Evolutionary conservation across 208 protist genomes (phyloP), one percentile per base, ranked within the genome.

Genomic region (Leptomonas seymouri): DNA sequence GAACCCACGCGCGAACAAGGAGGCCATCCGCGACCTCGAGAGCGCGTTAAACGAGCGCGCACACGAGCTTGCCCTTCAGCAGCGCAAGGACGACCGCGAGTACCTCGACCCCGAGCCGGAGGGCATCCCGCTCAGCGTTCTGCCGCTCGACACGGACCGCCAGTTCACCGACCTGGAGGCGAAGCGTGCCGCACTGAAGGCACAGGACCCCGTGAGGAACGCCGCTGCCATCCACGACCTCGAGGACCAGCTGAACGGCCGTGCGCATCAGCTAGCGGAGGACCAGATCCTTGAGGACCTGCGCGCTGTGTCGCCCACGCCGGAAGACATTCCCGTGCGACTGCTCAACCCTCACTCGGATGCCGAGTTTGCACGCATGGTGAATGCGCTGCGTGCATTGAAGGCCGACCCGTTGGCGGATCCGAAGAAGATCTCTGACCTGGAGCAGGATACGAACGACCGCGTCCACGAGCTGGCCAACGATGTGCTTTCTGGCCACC

Each of bases 361-460:
- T 64, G 73, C 84, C 20, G 68, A 89, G 64, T 93, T 93, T 59
- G 58, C 62, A 27, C 68, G 59, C 20, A 81, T 91, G 81, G 84
- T 82, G 61, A 76, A 82, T 30, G 75, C 67, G 23, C 66, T 90
- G 71, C 86, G 87, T 36, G 45, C 30, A 3, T 59, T 93, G 14
- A 89, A 87, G 73, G 70, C 63, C 5, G 83, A 90, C 65, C 78
- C 82, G 7, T 23, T 59, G 16, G 50, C 82, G 12, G 78, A 91
- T 61, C 74, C 84, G 4, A 59, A 86, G 49, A 86, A 78, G 67
- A 80, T 91, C 39, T 74, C 69, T 23, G 76, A 71, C 23, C 80
- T 93, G 11, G 85, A 93, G 78, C 78, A 79, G n/a, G 84, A 87
- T 53, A 88, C 93, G 84, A 86, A 91, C 58, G 82, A 85, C 58